Evolutionary conservation across 495 filamentous ascomycete species (phyloP).

Genomic region (Aspergillus ostianus): DNA sequence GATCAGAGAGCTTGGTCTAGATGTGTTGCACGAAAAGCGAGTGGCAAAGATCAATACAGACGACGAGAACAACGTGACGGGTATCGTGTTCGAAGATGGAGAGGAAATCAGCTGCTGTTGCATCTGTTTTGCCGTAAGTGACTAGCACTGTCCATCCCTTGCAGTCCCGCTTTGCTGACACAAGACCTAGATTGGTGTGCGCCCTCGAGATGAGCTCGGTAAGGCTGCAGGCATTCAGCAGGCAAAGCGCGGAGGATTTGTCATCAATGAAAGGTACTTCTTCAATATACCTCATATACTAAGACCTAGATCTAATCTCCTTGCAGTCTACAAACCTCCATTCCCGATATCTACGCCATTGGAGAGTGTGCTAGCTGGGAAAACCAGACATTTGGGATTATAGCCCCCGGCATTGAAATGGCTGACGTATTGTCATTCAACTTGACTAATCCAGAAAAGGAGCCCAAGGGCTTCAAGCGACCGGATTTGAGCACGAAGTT

Average conservation of each 20-base stretch:
- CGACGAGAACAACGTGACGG: conserved; percentile 64
- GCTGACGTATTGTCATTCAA: conserved; percentile 95
- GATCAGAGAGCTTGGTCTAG: conserved; percentile 75
- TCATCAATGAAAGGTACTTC: conserved; percentile 60
- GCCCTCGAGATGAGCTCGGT: conserved; percentile 79
- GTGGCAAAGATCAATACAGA: conserved; percentile 72
- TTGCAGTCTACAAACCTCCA: conserved; percentile 65
- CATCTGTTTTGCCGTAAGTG: conserved; percentile 79
- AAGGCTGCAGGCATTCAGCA: conserved; percentile 68
- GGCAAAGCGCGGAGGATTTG: conserved; percentile 72
- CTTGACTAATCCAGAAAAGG: conserved; percentile 78
- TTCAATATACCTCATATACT: background rate
- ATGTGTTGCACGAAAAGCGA: conserved; percentile 76
- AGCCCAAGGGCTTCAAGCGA: conserved; percentile 69
- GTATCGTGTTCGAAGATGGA: conserved; percentile 83
- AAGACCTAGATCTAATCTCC: background rate
- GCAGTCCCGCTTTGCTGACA: conserved; percentile 6
- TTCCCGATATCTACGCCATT: conserved; percentile 79
- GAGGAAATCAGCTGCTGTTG: conserved; percentile 78
- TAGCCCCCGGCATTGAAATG: conserved; percentile 95
- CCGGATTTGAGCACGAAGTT: conserved; percentile 93
- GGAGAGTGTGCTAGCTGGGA: conserved; percentile 97
- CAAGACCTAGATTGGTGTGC: conserved; percentile 66
- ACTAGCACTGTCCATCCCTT: background rate
- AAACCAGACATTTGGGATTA: conserved; percentile 88